These are phyloP conservation scores for Sporodiniella umbellata DNA, from an alignment of 371 early-diverging fungal species.

Conservation along the genomic window DNA sequence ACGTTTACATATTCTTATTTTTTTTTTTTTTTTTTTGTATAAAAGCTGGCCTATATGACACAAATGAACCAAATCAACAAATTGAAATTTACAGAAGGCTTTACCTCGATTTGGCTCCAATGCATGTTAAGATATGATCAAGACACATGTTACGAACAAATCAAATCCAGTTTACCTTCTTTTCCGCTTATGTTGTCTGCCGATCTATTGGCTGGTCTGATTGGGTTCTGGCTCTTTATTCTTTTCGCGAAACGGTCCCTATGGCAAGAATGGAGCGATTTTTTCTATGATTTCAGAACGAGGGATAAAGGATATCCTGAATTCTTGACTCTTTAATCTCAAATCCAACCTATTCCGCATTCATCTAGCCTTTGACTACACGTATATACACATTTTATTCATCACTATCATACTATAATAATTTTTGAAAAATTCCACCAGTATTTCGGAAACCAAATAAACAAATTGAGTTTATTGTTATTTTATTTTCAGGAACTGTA, in stretches of 20 bases:
- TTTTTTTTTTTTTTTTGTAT: too few relatives aligned
- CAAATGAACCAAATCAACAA: slow-evolving; percentile 42
- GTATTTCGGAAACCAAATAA: too few relatives aligned
- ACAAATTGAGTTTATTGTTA: too few relatives aligned
- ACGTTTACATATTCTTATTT: too few relatives aligned
- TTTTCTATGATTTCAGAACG: slow-evolving; percentile 40
- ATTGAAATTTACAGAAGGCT: slow-evolving; percentile 16
- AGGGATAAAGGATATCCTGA: too few relatives aligned
- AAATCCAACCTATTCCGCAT: too few relatives aligned
- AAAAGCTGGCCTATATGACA: slow-evolving; percentile 51
- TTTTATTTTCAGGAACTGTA: too few relatives aligned
- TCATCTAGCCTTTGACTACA: too few relatives aligned
- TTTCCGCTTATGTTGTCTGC: slow-evolving; percentile 58
- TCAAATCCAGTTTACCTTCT: slow-evolving; percentile 48
- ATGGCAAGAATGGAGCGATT: slow-evolving; percentile 56
- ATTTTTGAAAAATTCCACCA: too few relatives aligned
- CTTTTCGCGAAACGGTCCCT: slow-evolving; percentile 60
- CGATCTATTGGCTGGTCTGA: slow-evolving; percentile 49
- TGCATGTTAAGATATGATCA: slow-evolving; percentile 52
- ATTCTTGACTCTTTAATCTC: slow-evolving; percentile 55
- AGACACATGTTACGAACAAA: slow-evolving; percentile 28
- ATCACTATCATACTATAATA: too few relatives aligned
- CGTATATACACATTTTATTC: too few relatives aligned
- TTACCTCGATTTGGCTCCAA: slow-evolving; percentile 41
- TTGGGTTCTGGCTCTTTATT: slow-evolving; percentile 55